These are phyloP conservation scores for Geotrichum ghanense DNA, from an alignment of 805 yeast species.

Conservation along the genomic window DNA sequence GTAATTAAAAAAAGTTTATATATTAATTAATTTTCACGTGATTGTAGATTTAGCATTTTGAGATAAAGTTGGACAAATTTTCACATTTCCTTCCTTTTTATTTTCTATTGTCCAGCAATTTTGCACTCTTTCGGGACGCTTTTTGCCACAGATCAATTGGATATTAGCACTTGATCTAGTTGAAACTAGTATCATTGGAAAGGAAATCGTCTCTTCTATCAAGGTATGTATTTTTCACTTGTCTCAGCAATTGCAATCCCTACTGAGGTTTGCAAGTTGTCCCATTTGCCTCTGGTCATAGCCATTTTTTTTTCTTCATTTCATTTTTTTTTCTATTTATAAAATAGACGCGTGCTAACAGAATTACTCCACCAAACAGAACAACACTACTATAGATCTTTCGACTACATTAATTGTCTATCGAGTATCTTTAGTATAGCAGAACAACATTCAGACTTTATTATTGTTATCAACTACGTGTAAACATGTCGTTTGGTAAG, in stretches of 20 bases:
- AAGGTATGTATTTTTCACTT: neutral
- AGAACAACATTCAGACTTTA: no score
- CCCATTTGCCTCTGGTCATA: neutral
- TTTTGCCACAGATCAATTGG: neutral
- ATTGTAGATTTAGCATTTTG: no score
- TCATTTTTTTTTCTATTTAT: neutral
- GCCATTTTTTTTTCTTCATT: neutral
- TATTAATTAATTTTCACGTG: no score
- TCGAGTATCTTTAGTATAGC: no score
- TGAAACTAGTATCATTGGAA: neutral
- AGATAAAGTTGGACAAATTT: no score
- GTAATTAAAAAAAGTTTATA: no score
- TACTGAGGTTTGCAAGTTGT: neutral
- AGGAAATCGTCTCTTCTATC: neutral
- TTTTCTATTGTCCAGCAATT: slow-evolving; percentile 1
- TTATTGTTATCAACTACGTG: neutral
- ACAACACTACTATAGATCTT: no score
- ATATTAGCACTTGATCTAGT: neutral
- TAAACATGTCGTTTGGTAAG: slow-evolving; percentile 1
- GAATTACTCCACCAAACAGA: no score
- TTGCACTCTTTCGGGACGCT: neutral
- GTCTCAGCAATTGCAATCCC: neutral
- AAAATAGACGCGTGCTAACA: no score
- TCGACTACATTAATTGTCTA: no score
- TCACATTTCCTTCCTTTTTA: neutral